phyloP scores from a whole-genome alignment of 345 rosid genomes.

The Melastoma malabathricum region DNA sequence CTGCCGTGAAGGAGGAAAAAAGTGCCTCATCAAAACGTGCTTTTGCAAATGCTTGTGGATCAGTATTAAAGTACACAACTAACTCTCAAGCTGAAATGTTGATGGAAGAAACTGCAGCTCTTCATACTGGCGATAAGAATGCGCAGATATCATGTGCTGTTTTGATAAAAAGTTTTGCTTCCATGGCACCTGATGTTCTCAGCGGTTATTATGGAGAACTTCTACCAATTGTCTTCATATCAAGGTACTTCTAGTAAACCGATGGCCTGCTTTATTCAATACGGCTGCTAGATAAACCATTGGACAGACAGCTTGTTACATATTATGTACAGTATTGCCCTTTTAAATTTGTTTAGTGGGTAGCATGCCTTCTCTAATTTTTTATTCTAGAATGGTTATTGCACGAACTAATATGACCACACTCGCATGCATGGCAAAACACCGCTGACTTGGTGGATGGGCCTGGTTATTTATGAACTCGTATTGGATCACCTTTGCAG shows the following conservation, averaged over 20 bases:
- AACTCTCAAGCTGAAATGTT: slow-evolving; percentile 62
- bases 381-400: no score
- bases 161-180: slow-evolving; percentile 67
- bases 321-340: no score
- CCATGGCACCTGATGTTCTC: slow-evolving; percentile 63
- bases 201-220: slow-evolving; percentile 54
- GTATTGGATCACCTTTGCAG: slow-evolving; percentile 23
- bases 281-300: no score
- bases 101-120: slow-evolving; percentile 71
- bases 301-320: no score
- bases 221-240: slow-evolving; percentile 69
- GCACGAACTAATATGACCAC: no score
- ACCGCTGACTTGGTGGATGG: not conserved
- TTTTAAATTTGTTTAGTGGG: no score
- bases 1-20: slow-evolving; percentile 72
- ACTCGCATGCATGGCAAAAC: no score
- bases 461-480: not conserved
- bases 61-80: slow-evolving; percentile 58
- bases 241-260: slow-evolving; percentile 34
- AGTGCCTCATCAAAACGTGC: slow-evolving; percentile 76
- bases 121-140: slow-evolving; percentile 70
- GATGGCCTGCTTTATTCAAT: not conserved
- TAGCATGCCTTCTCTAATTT: no score
- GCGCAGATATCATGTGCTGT: slow-evolving; percentile 74
- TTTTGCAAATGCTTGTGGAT: slow-evolving; percentile 80